A percentile compares a stretch with the other conserved stretches of the same genome.
These are phyloP conservation scores for Colletotrichum acutatum DNA, from an alignment of 2,329 filamentous ascomycete genomes.

Conservation along the genomic window DNA sequence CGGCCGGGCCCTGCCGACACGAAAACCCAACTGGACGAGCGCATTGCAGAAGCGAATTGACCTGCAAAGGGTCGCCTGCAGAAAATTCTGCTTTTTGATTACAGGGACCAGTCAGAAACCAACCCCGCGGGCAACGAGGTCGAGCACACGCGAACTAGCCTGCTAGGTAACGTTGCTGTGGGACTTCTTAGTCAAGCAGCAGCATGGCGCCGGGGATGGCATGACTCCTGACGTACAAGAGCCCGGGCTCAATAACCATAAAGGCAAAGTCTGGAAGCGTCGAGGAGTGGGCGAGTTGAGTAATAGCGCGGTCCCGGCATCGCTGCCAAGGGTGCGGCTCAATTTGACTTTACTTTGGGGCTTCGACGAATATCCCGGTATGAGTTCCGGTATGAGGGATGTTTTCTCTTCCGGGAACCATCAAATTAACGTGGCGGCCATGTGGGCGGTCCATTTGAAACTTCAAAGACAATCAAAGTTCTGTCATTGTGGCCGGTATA, in stretches of 20 bases:
- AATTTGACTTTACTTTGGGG: not conserved
- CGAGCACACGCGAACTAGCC: not conserved
- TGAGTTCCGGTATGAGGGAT: not conserved
- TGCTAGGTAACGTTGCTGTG: not conserved
- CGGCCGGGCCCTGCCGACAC: conserved; percentile 13
- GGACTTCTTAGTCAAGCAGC: conserved; percentile 24
- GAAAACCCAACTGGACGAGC: not conserved
- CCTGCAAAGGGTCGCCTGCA: not conserved
- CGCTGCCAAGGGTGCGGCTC: conserved; percentile 23
- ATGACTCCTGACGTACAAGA: not conserved
- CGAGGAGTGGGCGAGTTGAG: not conserved
- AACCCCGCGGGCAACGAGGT: not conserved
- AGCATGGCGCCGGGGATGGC: not conserved
- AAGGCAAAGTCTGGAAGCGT: not conserved
- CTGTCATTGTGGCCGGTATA: not conserved
- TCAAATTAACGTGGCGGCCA: conserved; percentile 26
- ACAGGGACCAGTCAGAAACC: conserved; percentile 9
- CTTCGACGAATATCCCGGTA: not conserved
- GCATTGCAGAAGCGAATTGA: not conserved
- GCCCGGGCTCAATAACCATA: not conserved
- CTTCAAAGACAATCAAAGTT: not conserved
- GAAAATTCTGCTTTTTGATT: not conserved
- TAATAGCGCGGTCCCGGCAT: conserved; percentile 13
- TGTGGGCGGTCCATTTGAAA: not conserved
- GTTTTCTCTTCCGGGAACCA: not conserved